Evolutionary conservation across 2,329 filamentous ascomycete species (phyloP), one percentile per base, ranked within the genome.

Genomic region (Penicillium paneum): DNA sequence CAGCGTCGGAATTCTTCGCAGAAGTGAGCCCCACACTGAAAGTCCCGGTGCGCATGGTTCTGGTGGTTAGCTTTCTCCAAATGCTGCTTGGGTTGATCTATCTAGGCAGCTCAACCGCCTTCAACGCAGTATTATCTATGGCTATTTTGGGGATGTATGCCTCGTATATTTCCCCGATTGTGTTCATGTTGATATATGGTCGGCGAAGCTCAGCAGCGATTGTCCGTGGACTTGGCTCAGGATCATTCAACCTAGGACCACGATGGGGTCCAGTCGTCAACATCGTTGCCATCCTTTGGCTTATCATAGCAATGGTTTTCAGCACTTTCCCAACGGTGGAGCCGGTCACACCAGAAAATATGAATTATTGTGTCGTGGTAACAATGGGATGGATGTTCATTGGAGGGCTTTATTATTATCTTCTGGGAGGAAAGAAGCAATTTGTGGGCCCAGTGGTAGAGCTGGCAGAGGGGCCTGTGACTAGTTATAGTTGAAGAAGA

Each of bases 141-240:
- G 78, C 78, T 17, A 78, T 80, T 36, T 69, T 74, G 1, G 59
- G 78, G 11, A 79, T 82, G 68, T 78, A 76, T 56, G 63, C 77
- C 24, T 74, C 76, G 0, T 80, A 81, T 55, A 61, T 76, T 6
- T 72, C 79, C 39, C 79, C 79, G 0, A 73, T 81, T 28, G 52
- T 75, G 34, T 79, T 60, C 36, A 63, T 63, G 60, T 44, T 62
- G 6, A 13, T 60, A 2, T 62, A 63, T 50, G 59, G 59, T 13
- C 59, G 59, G 26, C 52, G 52, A 3, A 19, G 19, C 2, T 47
- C 46, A 5, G 38, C 38, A 4, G 24, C 52, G 5, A 32, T 47
- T 12, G 31, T 49, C 13, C 50, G 47, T n/a, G 55, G 52, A 19
- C 29, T 55, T 19, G 55, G 52, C 4, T 38, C 29, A 7, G 43